phyloP scores from a whole-genome alignment of 208 protist genomes.

The Vickermania spadyakhi region DNA sequence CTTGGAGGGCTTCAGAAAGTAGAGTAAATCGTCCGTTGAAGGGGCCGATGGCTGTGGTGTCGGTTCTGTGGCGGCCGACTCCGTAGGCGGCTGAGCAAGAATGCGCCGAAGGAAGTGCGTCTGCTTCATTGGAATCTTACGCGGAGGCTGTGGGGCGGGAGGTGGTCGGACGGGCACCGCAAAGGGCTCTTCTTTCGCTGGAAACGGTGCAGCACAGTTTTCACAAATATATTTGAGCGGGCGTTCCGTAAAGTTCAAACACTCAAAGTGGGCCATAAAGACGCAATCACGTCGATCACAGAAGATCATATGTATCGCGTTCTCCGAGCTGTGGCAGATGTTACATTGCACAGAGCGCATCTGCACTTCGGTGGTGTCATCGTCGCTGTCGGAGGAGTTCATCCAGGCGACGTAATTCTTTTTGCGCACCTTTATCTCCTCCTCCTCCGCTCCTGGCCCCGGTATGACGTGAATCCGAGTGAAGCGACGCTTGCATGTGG shows the following conservation, averaged over 20 bases:
- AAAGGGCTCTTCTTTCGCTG: too few species aligned
- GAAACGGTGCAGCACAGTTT: slow-evolving; percentile 12
- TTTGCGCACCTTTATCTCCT: slow-evolving; percentile 59
- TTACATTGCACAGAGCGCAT: slow-evolving; percentile 23
- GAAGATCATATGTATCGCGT: slow-evolving; percentile 71
- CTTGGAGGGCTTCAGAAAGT: slow-evolving; percentile 36
- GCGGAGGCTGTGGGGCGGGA: not conserved
- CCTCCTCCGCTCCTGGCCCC: slow-evolving; percentile 5
- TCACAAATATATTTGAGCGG: slow-evolving; percentile 67
- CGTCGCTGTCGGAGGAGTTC: slow-evolving; percentile 23
- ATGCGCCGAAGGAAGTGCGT: not conserved
- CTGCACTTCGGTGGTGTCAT: slow-evolving; percentile 16
- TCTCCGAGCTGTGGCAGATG: slow-evolving; percentile 45
- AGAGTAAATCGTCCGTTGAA: slow-evolving; percentile 22
- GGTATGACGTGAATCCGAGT: slow-evolving; percentile 50
- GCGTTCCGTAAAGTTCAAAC: slow-evolving; percentile 40
- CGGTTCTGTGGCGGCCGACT: not conserved
- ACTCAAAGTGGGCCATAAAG: slow-evolving; percentile 70
- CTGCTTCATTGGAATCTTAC: not conserved
- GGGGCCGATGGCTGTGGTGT: not conserved
- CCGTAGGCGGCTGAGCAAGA: not conserved
- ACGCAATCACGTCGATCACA: slow-evolving; percentile 72
- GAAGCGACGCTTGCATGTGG: slow-evolving; percentile 76
- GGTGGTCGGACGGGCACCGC: too few species aligned
- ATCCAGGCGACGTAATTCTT: slow-evolving; percentile 52